Evolutionary conservation across 768 basidiomycete species (phyloP), one percentile per base, ranked within the genome.

Genomic region (Gloeopeniophorella convolvens): DNA sequence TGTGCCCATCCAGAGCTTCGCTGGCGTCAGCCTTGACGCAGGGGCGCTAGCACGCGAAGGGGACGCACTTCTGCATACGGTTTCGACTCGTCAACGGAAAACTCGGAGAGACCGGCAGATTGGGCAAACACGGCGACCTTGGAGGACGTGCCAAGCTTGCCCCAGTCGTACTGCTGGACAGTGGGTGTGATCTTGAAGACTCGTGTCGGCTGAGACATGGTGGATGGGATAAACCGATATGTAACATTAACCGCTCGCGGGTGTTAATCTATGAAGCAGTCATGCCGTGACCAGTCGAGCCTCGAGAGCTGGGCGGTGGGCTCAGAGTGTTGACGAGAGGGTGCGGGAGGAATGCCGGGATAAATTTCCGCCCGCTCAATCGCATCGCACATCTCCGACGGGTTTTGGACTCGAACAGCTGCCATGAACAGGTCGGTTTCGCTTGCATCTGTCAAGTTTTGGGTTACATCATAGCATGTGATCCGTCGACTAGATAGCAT

Each of bases 1-100:
- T 0, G 96, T 98, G 9, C 96, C 96, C 95, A 98, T 98, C 96
- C 96, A 99, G 36, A 99, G 72, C 93, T 97, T 63, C 46, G 12
- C 9, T 15, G 24, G 37, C 18, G 16, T 52, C 30, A 54, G 35
- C 10, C 2, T 15, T 5, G 26, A n/a, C 6, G 15, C 23, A 35
- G 21, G 12, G 18, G 16, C 9, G 6, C 37, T 21, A 44, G 42
- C 33, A 57, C 18, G 9, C n/a, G n/a, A n/a, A 30, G 11, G 18
- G 34, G 18, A 50, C 80, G 44, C 65, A 91, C 95, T 82, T 99
- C 95, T 23, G 96, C 95, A 64, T 98, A 98, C 3, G 91, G 89
- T 53, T 77, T 74, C 16, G 71, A 66, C 59, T 85, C 79, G 55
- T 92, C 80, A 44, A 91, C 70, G 10, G 63, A 58, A 65, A 93